Conservation (phyloP, 1,284 basidiomycete species). For the Fomitopsis pinicola region DNA sequence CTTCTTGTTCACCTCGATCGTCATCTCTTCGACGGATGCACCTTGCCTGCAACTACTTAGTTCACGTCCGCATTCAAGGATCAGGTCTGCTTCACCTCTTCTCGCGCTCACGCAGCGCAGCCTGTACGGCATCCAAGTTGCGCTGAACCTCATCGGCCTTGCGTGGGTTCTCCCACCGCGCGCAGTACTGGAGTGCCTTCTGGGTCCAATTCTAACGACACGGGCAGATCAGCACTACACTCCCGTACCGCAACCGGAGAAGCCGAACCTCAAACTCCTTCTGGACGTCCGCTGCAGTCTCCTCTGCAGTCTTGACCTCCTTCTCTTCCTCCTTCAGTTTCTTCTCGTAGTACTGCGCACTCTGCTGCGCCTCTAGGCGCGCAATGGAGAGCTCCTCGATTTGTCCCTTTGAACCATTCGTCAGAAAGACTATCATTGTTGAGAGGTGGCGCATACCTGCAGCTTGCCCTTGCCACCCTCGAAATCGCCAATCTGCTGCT, state of each 20-base stretch:
- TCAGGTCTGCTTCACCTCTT: slow-evolving; percentile 40
- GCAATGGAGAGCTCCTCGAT: slow-evolving; percentile 41
- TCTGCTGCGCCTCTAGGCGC: slow-evolving; percentile 44
- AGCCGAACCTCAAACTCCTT: slow-evolving; percentile 49
- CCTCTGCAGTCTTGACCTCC: slow-evolving; percentile 41
- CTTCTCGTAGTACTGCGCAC: slow-evolving; percentile 39
- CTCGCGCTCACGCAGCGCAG: slow-evolving; percentile 68
- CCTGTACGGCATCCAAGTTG: slow-evolving; percentile 58
- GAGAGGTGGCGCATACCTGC: slow-evolving; percentile 1
- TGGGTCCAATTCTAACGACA: slow-evolving; percentile 54
- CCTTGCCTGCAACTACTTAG: slow-evolving; percentile 52
- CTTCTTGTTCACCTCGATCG: slow-evolving; percentile 61
- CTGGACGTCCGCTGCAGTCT: slow-evolving; percentile 44
- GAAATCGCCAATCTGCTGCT: slow-evolving; percentile 44
- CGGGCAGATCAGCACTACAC: neutral
- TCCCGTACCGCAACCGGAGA: slow-evolving; percentile 2
- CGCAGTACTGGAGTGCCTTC: slow-evolving; percentile 62
- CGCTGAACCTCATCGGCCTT: slow-evolving; percentile 52
- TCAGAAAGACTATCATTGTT: neutral
- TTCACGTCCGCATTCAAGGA: neutral
- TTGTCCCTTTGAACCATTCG: slow-evolving; percentile 14
- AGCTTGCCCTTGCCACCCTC: slow-evolving; percentile 22
- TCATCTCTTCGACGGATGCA: slow-evolving; percentile 74
- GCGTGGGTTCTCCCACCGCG: slow-evolving; percentile 54
- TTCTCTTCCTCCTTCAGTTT: slow-evolving; percentile 45